Evolutionary conservation across 495 filamentous ascomycete genomes (phyloP), one percentile per base, ranked within the genome.

Genomic region (Aeminium ludgeri): DNA sequence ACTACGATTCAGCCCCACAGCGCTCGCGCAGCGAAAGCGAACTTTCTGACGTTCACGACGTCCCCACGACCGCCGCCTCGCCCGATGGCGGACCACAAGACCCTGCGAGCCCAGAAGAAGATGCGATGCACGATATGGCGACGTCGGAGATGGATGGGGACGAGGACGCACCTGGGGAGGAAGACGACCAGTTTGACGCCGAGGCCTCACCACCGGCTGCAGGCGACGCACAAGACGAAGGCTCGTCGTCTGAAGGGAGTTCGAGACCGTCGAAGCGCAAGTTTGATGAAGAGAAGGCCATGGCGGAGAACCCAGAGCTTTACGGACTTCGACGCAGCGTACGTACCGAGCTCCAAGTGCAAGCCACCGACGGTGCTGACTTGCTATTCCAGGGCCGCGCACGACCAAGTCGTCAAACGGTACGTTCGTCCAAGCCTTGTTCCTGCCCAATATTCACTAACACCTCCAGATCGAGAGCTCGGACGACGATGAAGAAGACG

Each of bases 281-380:
- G 64, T 69, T 71, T 18, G 66, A 67, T 30, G 78, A 81, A 33
- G 82, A 91, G 20, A 79, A 87, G 17, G 82, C 74, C 50, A 94
- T 94, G 49, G 67, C 74, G 47, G 76, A 84, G 54, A 86, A 97
- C 56, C 89, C 89, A n/a, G 89, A 95, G 55, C 65, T 97, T 15
- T 97, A 95, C 62, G 89, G 87, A 13, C 66, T 99, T 36, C 72
- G 89, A 45, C 72, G 89, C 55, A 97, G 89, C 64, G 86, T 86
- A 76, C 41, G 78, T 57, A 16, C 23, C 8, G 23, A 25, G 8
- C 23, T 46, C 45, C 38, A 45, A 34, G 10, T 31, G n/a, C 34
- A 20, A 20, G 15, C 30, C 30, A 16, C 10, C 7, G 27, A 20
- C 34, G 8, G 20, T 42, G 37, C 55, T 70, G 63, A 59, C 66